These are phyloP conservation scores for Cyclostephanos tholiformis DNA, from an alignment of 108 stramenopile species.

Conservation along the genomic window DNA sequence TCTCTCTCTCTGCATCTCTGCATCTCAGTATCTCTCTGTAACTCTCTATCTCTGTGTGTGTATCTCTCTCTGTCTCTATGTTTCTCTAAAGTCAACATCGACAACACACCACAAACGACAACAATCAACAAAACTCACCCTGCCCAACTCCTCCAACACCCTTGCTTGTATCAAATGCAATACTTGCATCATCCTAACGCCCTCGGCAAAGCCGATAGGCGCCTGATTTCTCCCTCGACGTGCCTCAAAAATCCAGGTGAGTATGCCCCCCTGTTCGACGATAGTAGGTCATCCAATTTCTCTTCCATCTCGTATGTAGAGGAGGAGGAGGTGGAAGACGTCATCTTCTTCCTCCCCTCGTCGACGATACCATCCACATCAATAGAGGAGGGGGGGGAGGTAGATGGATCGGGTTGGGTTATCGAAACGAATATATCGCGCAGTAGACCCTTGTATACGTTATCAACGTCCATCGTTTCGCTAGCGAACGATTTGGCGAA, in stretches of 20 bases:
- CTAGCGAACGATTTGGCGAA: conserved; percentile 75
- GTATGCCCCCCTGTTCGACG: conserved; percentile 62
- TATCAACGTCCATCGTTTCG: conserved; percentile 56
- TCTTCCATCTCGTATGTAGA: conserved; percentile 29
- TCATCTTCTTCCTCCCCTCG: conserved; percentile 3
- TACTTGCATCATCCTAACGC: conserved; percentile 59
- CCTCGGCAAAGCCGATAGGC: conserved; percentile 63
- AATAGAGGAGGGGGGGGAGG: no score
- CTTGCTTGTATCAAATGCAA: conserved; percentile 74
- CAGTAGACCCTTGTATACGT: conserved; percentile 60
- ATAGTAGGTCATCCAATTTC: conserved; percentile 59
- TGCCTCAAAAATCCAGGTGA: conserved; percentile 80
- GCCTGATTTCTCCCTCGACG: conserved; percentile 74
- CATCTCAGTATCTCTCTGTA: no score
- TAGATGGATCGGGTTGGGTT: conserved; percentile 26
- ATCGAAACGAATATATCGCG: conserved; percentile 70
- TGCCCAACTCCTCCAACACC: conserved; percentile 75
- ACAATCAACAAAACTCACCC: conserved; percentile 46
- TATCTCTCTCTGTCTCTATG: no score
- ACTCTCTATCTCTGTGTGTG: no score
- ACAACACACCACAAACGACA: not conserved
- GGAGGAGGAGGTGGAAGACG: not conserved
- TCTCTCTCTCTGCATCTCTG: no score
- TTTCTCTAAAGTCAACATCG: no score
- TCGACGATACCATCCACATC: conserved; percentile 13